These are phyloP conservation scores for Ploettnerulaceae sp. DNA, from an alignment of 2,329 filamentous ascomycete species.

Conservation along the genomic window DNA sequence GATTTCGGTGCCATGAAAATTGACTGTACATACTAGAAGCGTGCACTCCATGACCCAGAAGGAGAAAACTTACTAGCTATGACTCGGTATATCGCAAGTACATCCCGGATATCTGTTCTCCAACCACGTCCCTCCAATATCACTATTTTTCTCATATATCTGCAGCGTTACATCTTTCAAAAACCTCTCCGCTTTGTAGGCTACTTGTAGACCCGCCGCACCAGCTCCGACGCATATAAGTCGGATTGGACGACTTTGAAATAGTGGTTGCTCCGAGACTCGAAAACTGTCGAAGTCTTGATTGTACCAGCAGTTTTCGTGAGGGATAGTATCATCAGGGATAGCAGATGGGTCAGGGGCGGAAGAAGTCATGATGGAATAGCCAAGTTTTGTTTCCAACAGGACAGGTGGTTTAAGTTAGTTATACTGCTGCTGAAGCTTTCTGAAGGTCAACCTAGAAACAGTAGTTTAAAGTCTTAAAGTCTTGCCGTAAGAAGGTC, in stretches of 20 bases:
- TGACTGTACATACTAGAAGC: neutral
- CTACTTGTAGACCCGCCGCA: conserved; percentile 42
- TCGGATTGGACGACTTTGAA: conserved; percentile 12
- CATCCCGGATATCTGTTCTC: conserved; percentile 53
- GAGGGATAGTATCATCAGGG: conserved; percentile 6
- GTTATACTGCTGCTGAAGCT: too few species aligned
- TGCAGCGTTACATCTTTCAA: conserved; percentile 18
- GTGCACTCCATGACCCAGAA: conserved; percentile 28
- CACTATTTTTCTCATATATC: conserved; percentile 38
- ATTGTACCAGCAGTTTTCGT: conserved; percentile 24
- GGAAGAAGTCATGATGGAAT: conserved; percentile 13
- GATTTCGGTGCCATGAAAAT: conserved; percentile 19
- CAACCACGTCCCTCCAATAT: conserved; percentile 46
- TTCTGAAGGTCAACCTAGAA: too few species aligned
- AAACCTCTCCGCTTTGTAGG: conserved; percentile 42
- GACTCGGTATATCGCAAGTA: conserved; percentile 50
- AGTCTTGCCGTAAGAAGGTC: too few species aligned
- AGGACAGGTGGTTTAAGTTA: too few species aligned
- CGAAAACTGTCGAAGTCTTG: conserved; percentile 21
- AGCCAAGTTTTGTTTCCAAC: too few species aligned
- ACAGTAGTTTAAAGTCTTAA: too few species aligned
- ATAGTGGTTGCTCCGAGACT: conserved; percentile 18
- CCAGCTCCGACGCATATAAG: conserved; percentile 44
- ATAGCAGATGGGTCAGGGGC: conserved; percentile 13
- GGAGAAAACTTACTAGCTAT: conserved; percentile 58